Conservation (phyloP, 768 basidiomycete species). For the Rhodotorula graminis region DNA sequence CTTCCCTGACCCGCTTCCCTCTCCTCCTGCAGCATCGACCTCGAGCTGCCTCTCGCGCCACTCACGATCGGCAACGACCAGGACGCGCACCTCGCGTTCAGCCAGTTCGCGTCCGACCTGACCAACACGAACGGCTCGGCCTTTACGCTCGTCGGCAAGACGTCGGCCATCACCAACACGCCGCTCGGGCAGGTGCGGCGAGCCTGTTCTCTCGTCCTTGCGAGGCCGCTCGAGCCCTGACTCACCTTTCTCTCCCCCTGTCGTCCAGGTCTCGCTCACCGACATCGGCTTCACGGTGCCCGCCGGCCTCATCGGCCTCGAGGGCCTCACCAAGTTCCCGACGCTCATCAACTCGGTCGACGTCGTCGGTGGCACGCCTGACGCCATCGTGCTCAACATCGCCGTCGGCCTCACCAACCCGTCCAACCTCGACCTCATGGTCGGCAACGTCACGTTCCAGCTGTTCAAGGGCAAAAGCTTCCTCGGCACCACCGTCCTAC, state of each 20-base stretch:
- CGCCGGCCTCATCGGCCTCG: conserved; percentile 58
- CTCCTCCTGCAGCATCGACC: conserved; percentile 48
- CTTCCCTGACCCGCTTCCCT: background rate
- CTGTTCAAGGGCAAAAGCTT: conserved; percentile 54
- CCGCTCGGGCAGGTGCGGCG: conserved; percentile 52
- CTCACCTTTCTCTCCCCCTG: too few species aligned
- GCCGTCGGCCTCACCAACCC: conserved; percentile 66
- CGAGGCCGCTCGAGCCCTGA: background rate
- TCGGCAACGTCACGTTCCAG: conserved; percentile 54
- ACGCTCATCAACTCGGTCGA: conserved; percentile 61
- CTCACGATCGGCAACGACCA: conserved; percentile 50
- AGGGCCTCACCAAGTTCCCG: conserved; percentile 56
- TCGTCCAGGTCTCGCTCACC: conserved; percentile 49
- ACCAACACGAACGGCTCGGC: conserved; percentile 30
- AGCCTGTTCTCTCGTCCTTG: background rate
- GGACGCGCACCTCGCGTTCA: conserved; percentile 26
- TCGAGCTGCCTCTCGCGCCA: conserved; percentile 54
- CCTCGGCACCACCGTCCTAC: conserved; percentile 61
- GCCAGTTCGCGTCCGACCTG: conserved; percentile 30
- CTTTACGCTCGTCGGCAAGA: conserved; percentile 22
- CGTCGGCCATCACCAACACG: conserved; percentile 28
- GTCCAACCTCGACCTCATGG: conserved; percentile 58
- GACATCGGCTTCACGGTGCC: conserved; percentile 68
- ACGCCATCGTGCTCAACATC: conserved; percentile 60
- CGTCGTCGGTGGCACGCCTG: conserved; percentile 60